These are phyloP conservation scores for Fusarium sterilihyphosum DNA, from an alignment of 2,329 filamentous ascomycete species.

Conservation along the genomic window DNA sequence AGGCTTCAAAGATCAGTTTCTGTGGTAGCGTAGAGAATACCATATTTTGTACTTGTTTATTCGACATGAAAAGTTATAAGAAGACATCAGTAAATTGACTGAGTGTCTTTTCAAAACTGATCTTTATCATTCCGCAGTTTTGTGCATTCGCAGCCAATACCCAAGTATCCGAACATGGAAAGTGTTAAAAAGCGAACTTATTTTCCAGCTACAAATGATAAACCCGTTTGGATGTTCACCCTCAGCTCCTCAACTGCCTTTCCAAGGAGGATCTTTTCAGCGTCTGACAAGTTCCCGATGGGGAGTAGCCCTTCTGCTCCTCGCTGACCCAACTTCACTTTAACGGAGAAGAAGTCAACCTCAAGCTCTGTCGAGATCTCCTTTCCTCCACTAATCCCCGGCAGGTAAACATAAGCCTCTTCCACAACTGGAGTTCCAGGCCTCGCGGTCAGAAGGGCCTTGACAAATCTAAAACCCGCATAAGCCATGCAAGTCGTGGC, in stretches of 20 bases:
- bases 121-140: too few species aligned
- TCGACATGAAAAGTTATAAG: too few species aligned
- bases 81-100: too few species aligned
- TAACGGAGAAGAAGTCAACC: background rate
- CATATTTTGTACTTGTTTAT: too few species aligned
- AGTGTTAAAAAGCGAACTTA: too few species aligned
- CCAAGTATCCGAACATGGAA: too few species aligned
- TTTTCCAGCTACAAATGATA: background rate
- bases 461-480: background rate
- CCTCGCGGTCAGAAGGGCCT: background rate
- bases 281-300: background rate
- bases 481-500: background rate
- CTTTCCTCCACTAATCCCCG: background rate
- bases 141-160: too few species aligned
- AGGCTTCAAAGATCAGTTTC: background rate
- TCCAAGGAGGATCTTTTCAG: background rate
- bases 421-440: background rate
- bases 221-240: background rate
- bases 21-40: background rate
- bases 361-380: background rate
- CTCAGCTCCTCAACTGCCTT: background rate
- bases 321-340: background rate
- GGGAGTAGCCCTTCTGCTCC: background rate
- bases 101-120: too few species aligned
- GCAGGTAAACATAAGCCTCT: background rate